Conservation (phyloP, 1,284 basidiomycete genomes). For the Ustilago loliicola region DNA sequence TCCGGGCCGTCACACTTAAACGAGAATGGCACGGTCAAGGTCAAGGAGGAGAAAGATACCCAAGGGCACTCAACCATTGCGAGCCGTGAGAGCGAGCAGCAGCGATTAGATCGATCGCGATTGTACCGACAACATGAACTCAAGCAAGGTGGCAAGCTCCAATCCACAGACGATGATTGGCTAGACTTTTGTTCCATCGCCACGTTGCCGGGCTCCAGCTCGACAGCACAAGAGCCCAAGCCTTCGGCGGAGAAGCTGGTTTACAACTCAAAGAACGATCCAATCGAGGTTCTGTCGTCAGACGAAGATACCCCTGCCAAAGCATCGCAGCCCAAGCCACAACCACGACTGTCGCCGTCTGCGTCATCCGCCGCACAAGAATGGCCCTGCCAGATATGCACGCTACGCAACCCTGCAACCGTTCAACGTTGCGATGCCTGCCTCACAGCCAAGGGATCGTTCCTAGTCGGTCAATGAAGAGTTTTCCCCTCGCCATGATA, state of each 20-base stretch:
- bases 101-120: constrained; percentile 37
- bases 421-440: constrained; percentile 37
- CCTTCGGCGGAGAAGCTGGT: background rate
- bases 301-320: constrained; percentile 19
- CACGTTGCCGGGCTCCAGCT: constrained; percentile 4
- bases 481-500: background rate
- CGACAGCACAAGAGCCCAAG: background rate
- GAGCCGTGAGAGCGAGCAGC: constrained; percentile 33
- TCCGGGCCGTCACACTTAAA: background rate
- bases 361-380: background rate
- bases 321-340: background rate
- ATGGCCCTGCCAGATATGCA: constrained; percentile 47
- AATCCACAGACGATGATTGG: constrained; percentile 45
- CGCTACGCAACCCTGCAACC: constrained; percentile 30
- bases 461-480: constrained; percentile 23
- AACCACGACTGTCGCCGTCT: background rate
- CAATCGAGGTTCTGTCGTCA: constrained; percentile 34
- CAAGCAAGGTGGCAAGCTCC: constrained; percentile 35
- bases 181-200: constrained; percentile 39
- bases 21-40: background rate
- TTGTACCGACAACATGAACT: constrained; percentile 45
- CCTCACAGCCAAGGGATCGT: constrained; percentile 30
- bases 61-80: constrained; percentile 35
- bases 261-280: constrained; percentile 15
- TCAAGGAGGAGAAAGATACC: constrained; percentile 26